Evolutionary conservation across 2,329 filamentous ascomycete genomes (phyloP), one percentile per base, ranked within the genome.

Genomic region (Aspergillus sp.): DNA sequence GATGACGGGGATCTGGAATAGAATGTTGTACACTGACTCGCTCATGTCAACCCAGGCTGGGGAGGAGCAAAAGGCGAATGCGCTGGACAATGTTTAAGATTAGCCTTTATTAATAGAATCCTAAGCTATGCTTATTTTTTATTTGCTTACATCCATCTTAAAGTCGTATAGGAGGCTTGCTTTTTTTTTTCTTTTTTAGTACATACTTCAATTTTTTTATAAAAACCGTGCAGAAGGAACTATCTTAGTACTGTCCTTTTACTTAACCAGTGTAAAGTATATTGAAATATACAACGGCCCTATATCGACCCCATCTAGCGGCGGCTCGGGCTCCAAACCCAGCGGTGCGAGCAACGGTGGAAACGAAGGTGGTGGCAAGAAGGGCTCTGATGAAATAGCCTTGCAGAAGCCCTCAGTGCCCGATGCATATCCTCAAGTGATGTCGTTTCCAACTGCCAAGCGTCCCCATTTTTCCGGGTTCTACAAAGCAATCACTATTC

Each of bases 401-500:
- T 75, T 97, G 33, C 82, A 89, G 57, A 97, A 97, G 70, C 87
- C 90, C 2, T 81, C 85, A 3, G 86, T 97, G 10, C 93, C 93
- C 10, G 93, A 98, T 49, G 84, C 96, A 35, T 98, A 98, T 65
- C 93, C 93, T 4, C 93, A 97, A 65, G 90, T 98, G 43, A 88
- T 98, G 78, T 91, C 91, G 2, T 95, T 98, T 44, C 93, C 93
- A 6, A 96, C 98, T 58, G 87, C 89, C 27, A 90, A 94, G 66
- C 80, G 93, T 42, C 93, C 93, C 8, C 74, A 98, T 9, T 98
- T 97, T 69, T 94, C 93, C 1, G 93, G 93, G 1, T 98, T 97
- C 69, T 98, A 98, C 74, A 98, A 98, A 70, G 91, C 93, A 7
- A 93, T 98, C 56, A 98, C 91, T 4, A 95, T 98, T 55, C 85